phyloP scores from a whole-genome alignment of 2,329 filamentous ascomycete genomes.

The Orbilia blumenaviensis region DNA sequence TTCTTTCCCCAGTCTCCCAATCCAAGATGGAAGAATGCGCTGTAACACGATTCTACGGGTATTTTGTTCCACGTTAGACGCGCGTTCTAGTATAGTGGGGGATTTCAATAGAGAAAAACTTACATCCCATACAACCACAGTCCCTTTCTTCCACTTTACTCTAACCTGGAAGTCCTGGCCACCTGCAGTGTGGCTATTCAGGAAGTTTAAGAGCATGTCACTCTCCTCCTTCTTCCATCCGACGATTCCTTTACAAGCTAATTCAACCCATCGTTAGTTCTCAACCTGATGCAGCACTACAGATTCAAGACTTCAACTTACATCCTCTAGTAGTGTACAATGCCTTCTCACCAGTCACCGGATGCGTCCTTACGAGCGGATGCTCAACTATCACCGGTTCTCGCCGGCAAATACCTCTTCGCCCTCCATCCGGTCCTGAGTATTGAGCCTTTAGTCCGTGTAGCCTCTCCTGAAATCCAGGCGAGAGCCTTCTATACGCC shows the following conservation, averaged over 20 bases:
- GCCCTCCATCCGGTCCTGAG: slow-evolving; percentile 75
- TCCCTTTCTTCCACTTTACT: slow-evolving; percentile 79
- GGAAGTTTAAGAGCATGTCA: slow-evolving; percentile 77
- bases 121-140: slow-evolving; percentile 82
- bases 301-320: slow-evolving; percentile 62
- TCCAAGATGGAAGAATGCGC: slow-evolving; percentile 81
- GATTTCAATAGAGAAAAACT: not conserved
- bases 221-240: slow-evolving; percentile 88
- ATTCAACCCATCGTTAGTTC: not conserved
- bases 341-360: slow-evolving; percentile 81
- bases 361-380: slow-evolving; percentile 82
- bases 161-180: slow-evolving; percentile 77
- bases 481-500: slow-evolving; percentile 82
- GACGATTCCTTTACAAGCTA: slow-evolving; percentile 66
- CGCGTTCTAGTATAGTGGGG: no score
- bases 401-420: slow-evolving; percentile 76
- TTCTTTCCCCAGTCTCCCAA: slow-evolving; percentile 79
- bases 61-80: not conserved
- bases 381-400: slow-evolving; percentile 79
- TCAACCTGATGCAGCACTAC: not conserved
- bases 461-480: slow-evolving; percentile 78
- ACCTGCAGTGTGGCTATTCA: slow-evolving; percentile 78
- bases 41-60: slow-evolving; percentile 67
- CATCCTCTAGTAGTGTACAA: slow-evolving; percentile 84
- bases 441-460: slow-evolving; percentile 84